phyloP scores from a whole-genome alignment of 352 stramenopile genomes.

The Pythium chondricola region DNA sequence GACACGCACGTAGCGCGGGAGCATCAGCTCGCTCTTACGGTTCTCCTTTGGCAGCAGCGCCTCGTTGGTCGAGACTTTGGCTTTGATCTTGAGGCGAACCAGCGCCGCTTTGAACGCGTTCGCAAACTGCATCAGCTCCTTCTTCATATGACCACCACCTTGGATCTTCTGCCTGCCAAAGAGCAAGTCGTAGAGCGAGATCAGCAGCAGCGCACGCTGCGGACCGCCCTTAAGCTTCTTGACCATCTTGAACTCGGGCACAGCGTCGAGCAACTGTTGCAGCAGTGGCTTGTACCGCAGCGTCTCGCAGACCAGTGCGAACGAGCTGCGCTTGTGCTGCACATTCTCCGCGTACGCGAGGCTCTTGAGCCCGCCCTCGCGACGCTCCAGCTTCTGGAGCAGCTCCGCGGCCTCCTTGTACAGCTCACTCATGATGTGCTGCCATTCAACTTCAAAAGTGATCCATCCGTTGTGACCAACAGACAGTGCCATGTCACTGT shows the following conservation, averaged over 20 bases:
- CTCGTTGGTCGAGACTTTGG: conserved; percentile 72
- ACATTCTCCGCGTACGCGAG: conserved; percentile 78
- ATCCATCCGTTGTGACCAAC: conserved; percentile 3
- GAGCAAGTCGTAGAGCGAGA: conserved; percentile 85
- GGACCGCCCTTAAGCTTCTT: conserved; percentile 40
- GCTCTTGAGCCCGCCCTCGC: conserved; percentile 78
- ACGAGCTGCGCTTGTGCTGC: conserved; percentile 84
- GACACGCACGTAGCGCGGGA: conserved; percentile 90
- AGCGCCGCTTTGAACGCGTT: conserved; percentile 70
- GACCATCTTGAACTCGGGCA: conserved; percentile 60
- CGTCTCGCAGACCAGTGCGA: conserved; percentile 85
- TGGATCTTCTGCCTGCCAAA: conserved; percentile 84
- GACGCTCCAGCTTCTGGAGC: conserved; percentile 71
- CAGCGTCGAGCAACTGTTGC: conserved; percentile 50
- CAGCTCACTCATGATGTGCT: conserved; percentile 67
- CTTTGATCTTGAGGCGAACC: conserved; percentile 77
- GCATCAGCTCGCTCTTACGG: conserved; percentile 51
- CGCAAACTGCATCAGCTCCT: conserved; percentile 69
- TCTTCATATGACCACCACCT: conserved; percentile 84
- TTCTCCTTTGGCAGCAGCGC: conserved; percentile 76
- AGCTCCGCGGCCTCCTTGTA: conserved; percentile 77
- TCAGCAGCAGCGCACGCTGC: conserved; percentile 53
- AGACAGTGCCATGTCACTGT: conserved; percentile 6
- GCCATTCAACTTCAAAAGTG: neutral
- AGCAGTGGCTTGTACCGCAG: conserved; percentile 84